These are phyloP conservation scores for Apiospora saccharicola DNA, from an alignment of 2,329 filamentous ascomycete species.

Conservation along the genomic window DNA sequence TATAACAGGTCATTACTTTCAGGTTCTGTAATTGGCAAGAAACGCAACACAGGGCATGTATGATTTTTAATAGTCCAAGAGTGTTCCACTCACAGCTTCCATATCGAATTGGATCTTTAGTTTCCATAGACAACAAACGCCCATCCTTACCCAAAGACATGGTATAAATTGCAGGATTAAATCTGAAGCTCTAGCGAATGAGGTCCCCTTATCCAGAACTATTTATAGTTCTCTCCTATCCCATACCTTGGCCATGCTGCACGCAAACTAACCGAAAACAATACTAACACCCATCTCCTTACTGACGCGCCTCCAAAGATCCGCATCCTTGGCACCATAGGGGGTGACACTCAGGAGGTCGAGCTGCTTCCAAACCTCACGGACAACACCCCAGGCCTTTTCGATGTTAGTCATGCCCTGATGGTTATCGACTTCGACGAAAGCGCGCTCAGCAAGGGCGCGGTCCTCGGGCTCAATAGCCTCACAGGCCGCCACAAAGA, in stretches of 20 bases:
- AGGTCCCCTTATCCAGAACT: background rate
- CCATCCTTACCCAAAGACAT: background rate
- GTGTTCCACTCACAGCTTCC: background rate
- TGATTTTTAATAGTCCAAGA: background rate
- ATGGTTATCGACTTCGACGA: constrained; percentile 59
- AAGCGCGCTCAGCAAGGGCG: constrained; percentile 57
- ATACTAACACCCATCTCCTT: constrained; percentile 65
- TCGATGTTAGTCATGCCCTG: constrained; percentile 73
- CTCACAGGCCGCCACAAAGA: constrained; percentile 70
- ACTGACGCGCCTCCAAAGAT: constrained; percentile 65
- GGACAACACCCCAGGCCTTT: constrained; percentile 65
- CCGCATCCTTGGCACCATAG: constrained; percentile 39
- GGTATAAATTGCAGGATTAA: background rate
- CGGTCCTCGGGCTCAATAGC: constrained; percentile 59
- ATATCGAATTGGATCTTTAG: background rate
- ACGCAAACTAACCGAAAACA: constrained; percentile 63
- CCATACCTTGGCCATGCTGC: background rate
- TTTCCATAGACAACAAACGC: background rate
- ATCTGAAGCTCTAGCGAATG: background rate
- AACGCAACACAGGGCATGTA: background rate
- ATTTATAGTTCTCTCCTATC: background rate
- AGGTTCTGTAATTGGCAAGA: background rate
- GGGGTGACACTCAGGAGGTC: constrained; percentile 45
- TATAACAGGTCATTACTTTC: background rate
- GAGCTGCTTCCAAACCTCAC: constrained; percentile 65